Percentiles rank a stretch among this genome's conserved stretches.
Evolutionary conservation across 1,284 basidiomycete genomes (phyloP).

Genomic region (Abortiporus biennis): DNA sequence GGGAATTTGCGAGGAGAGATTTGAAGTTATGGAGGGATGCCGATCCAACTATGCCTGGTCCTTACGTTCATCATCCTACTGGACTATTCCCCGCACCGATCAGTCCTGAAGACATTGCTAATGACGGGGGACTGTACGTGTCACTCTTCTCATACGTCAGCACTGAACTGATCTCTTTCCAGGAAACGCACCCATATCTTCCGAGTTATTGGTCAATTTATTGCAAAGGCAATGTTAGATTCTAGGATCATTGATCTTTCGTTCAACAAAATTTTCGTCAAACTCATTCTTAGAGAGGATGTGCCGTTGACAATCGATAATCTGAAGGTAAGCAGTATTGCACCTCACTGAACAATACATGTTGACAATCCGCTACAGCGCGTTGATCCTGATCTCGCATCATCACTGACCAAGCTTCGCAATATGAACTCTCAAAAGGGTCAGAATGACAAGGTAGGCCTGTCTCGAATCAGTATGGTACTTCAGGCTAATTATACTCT

Average conservation of each 20-base stretch:
- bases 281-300: slow-evolving; percentile 80
- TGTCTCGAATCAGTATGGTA: background rate
- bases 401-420: slow-evolving; percentile 80
- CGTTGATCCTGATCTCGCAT: slow-evolving; percentile 82
- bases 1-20: slow-evolving; percentile 85
- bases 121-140: slow-evolving; percentile 67
- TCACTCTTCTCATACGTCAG: background rate
- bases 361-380: slow-evolving; percentile 34
- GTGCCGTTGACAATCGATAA: slow-evolving; percentile 81
- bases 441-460: slow-evolving; percentile 42
- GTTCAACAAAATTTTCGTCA: slow-evolving; percentile 90
- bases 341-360: too few species aligned
- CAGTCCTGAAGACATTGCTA: slow-evolving; percentile 53
- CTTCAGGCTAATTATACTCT: slow-evolving; percentile 3
- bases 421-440: slow-evolving; percentile 32
- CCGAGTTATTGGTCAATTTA: slow-evolving; percentile 90
- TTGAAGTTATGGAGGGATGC: slow-evolving; percentile 90
- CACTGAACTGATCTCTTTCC: slow-evolving; percentile 7
- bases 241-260: slow-evolving; percentile 96
- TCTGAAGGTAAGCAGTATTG: slow-evolving; percentile 52
- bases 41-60: slow-evolving; percentile 55
- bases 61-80: slow-evolving; percentile 74
- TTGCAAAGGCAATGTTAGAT: slow-evolving; percentile 97
- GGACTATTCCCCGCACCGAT: slow-evolving; percentile 91
- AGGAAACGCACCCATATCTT: slow-evolving; percentile 82